Evolutionary conservation across 192 early-diverging fungal species (phyloP), one percentile per base, ranked within the genome.

Genomic region (Coemansia aciculifera): DNA sequence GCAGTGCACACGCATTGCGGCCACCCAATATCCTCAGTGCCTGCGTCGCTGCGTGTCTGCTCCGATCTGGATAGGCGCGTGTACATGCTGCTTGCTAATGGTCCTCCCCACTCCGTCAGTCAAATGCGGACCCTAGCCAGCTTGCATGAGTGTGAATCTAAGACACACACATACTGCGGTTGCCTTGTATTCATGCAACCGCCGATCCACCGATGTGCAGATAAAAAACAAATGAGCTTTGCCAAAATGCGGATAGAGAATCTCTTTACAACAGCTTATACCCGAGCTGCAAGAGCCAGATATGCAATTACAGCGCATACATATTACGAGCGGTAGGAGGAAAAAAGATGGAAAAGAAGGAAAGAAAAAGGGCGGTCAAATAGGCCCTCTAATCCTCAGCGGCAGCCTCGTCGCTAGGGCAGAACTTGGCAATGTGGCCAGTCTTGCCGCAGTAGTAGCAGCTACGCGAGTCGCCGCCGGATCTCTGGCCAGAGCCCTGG

Each of bases 371-470:
- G 31, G 57, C 24, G 17, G 32, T 44, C 10, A 48, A 17, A 19
- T 21, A 34, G 59, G 19, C 5, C n/a, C 21, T 61, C n/a, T 38
- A 31, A 40, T 24, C 5, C 1, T 40, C 49, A 17, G 64, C 49
- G 2, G 17, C 40, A 27, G 5, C 67, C 67, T 11, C 67, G 63
- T 66, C 62, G 15, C 71, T 59, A 0, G 59, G 31, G 63, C 86
- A 87, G 42, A 71, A 73, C 32, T 78, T 74, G 10, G 67, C 57
- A 54, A 84, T 77, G 49, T 87, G 86, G 8, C 79, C 84, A 15
- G 46, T 12, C 39, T 84, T 37, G 36, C 73, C 73, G 29, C 86
- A 87, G 62, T 70, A 34, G 77, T 73, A 71, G 83, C 74, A 66
- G 23, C 38, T 46, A 13, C 40, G 6, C 40, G n/a, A 52, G 51